phyloP scores from a whole-genome alignment of 441 rosid species.

The Pelargonium cotyledonis region DNA sequence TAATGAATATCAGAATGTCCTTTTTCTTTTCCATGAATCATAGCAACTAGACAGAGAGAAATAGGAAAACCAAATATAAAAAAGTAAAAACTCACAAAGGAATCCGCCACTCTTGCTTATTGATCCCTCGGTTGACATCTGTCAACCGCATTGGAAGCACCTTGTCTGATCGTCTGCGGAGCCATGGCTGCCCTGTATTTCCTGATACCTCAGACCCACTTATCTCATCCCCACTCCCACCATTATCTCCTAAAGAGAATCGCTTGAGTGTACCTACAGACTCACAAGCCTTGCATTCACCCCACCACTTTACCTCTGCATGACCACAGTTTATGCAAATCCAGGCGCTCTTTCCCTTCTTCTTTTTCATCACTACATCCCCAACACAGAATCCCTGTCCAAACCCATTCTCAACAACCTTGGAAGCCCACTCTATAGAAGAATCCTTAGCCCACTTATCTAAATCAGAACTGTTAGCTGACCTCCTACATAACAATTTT shows the following conservation, averaged over 20 bases:
- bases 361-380: constrained; percentile 32
- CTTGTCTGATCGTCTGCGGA: constrained; percentile 43
- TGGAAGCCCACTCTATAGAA: constrained; percentile 12
- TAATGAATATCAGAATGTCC: background rate
- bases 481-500: constrained; percentile 14
- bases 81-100: constrained; percentile 43
- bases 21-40: background rate
- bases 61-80: background rate
- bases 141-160: constrained; percentile 45
- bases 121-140: constrained; percentile 53
- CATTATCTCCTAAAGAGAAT: constrained; percentile 31
- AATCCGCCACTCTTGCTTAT: constrained; percentile 55
- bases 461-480: constrained; percentile 6
- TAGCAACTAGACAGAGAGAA: background rate
- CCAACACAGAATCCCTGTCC: constrained; percentile 23
- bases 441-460: constrained; percentile 21
- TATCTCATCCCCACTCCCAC: constrained; percentile 27
- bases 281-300: constrained; percentile 51
- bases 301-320: constrained; percentile 83
- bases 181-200: constrained; percentile 47
- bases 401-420: constrained; percentile 22
- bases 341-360: constrained; percentile 60
- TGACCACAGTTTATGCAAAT: constrained; percentile 63
- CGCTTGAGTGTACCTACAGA: constrained; percentile 49
- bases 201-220: constrained; percentile 36